Conservation (phyloP, 2,329 filamentous ascomycete species). For the Xylaria sp. region DNA sequence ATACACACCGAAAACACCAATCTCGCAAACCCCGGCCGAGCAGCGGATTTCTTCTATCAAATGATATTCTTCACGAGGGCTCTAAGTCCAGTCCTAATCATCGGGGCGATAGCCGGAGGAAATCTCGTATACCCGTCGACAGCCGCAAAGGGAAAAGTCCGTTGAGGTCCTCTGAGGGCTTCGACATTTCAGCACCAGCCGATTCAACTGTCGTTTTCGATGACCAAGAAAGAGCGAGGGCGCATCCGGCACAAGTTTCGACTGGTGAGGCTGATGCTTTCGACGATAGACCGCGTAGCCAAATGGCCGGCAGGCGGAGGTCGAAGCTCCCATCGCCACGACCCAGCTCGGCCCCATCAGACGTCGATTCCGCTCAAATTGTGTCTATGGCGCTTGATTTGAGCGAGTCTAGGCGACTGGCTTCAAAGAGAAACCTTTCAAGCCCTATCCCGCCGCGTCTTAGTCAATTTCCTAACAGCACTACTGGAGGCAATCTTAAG, state of each 20-base stretch:
- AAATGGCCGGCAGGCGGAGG: slow-evolving; percentile 33
- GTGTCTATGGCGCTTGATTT: slow-evolving; percentile 90
- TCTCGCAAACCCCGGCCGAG: slow-evolving; percentile 52
- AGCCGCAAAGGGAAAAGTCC: slow-evolving; percentile 38
- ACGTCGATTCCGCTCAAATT: slow-evolving; percentile 84
- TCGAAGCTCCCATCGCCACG: slow-evolving; percentile 36
- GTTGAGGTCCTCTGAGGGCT: slow-evolving; percentile 26
- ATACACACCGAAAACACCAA: slow-evolving; percentile 36
- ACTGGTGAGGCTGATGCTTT: slow-evolving; percentile 17
- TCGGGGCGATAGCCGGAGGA: slow-evolving; percentile 42
- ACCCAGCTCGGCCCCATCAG: slow-evolving; percentile 48
- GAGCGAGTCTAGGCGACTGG: slow-evolving; percentile 77
- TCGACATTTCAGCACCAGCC: slow-evolving; percentile 2
- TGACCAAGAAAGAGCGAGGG: slow-evolving; percentile 21
- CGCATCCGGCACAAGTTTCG: slow-evolving; percentile 25
- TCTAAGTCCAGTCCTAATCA: slow-evolving; percentile 21
- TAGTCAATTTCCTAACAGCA: slow-evolving; percentile 58
- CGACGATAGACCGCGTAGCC: slow-evolving; percentile 36
- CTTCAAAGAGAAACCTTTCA: slow-evolving; percentile 60
- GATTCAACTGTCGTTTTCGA: slow-evolving; percentile 27
- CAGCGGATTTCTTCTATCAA: slow-evolving; percentile 58
- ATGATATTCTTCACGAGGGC: slow-evolving; percentile 44
- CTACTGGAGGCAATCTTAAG: slow-evolving; percentile 63
- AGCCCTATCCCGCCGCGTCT: slow-evolving; percentile 58
- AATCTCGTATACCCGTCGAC: slow-evolving; percentile 40